Base-by-base conservation (phyloP, 139 green algal species). In the Chlorella sp. region DNA sequence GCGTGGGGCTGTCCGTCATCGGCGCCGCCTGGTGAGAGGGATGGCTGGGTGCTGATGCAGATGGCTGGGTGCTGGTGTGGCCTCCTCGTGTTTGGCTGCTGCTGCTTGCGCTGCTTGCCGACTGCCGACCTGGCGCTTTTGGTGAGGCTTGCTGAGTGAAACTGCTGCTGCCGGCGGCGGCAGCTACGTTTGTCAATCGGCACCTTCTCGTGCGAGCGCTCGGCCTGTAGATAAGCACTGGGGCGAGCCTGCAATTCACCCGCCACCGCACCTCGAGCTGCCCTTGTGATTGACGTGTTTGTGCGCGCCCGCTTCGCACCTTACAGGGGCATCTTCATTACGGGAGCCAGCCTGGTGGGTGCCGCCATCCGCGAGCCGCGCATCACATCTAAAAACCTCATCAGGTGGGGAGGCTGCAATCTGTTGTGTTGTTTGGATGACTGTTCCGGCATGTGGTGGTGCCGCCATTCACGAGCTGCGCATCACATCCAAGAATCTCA, bases 401-500 rank as follows among this genome's bases (percentile, higher is more conserved):
- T 99, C 93, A 98, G 95, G 95, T 96, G 60, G 0, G 83, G 70
- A 26, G n/a, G n/a, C n/a, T n/a, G n/a, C n/a, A n/a, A n/a, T 72
- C n/a, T 85, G 84, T 92, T 99, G 96, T 96, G 97, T 97, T 40
- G 99, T 99, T 73, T 99, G 99, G 88, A 96, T 98, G 72, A 99
- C 97, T 9, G 97, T 97, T 32, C 96, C 93, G 78, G 98, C 93
- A 78, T 85, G 99, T 75, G 84, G 99, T 2, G 97, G 97, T 54
- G 97, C 93, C 34, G 97, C 95, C 11, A 95, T 99, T 16, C 88
- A 95, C 8, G 95, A 95, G 78, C 97, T 97, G 3, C 86, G 97
- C n/a, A 99, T 99, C 85, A 99, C 97, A 1, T 98, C 93, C 54
- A 99, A 99, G 89, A 99, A 99, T 82, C 89, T 99, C 22, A 99